Evolutionary conservation across 805 yeast species (phyloP).

Genomic region (Hanseniaspora clermontiae): DNA sequence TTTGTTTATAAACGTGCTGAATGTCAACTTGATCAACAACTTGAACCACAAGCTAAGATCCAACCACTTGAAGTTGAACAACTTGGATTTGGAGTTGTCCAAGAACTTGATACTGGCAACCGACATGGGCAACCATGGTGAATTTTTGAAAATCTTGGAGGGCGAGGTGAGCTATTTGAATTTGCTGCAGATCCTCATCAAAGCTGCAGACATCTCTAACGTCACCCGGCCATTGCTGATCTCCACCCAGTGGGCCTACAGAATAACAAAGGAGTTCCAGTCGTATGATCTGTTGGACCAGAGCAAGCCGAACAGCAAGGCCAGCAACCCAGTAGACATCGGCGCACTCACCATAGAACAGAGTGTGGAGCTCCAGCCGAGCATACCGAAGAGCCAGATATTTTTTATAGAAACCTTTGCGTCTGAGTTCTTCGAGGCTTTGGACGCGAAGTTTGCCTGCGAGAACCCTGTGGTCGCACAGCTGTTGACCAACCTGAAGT

Average conservation of each 20-base stretch:
- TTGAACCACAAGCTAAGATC: constrained; percentile 4
- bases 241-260: constrained; percentile 76
- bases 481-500: neutral
- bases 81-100: constrained; percentile 15
- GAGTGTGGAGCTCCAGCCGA: constrained; percentile 36
- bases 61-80: neutral
- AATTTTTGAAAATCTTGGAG: constrained; percentile 18
- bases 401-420: constrained; percentile 80
- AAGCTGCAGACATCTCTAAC: constrained; percentile 92
- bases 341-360: constrained; percentile 24
- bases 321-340: neutral
- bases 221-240: constrained; percentile 69
- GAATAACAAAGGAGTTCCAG: constrained; percentile 66
- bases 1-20: constrained; percentile 11
- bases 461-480: constrained; percentile 22
- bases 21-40: constrained; percentile 18
- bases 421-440: constrained; percentile 53
- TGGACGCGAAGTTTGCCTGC: constrained; percentile 44
- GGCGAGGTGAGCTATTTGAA: neutral
- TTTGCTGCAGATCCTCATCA: constrained; percentile 50
- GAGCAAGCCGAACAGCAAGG: neutral
- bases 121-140: constrained; percentile 84
- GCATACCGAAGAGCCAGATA: constrained; percentile 57
- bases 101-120: constrained; percentile 51
- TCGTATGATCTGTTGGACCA: constrained; percentile 41